These are phyloP conservation scores for Fusarium sp. DNA, from an alignment of 2,329 filamentous ascomycete species.

Conservation along the genomic window DNA sequence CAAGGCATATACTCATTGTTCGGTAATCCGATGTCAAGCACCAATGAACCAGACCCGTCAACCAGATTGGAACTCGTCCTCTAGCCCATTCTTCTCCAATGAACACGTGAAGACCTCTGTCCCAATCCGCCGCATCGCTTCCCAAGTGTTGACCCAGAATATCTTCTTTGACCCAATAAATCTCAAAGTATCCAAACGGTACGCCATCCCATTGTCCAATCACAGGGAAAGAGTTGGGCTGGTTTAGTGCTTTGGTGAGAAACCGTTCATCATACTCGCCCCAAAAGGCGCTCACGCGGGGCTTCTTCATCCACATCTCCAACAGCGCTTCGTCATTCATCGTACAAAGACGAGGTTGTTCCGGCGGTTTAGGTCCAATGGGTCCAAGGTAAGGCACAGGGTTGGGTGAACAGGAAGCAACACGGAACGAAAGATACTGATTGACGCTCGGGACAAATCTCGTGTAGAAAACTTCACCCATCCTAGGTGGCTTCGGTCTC, in stretches of 20 bases:
- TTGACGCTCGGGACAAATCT: constrained; percentile 85
- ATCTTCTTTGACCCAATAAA: constrained; percentile 99
- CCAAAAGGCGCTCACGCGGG: constrained; percentile 89
- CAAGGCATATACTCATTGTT: constrained; percentile 85
- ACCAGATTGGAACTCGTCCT: constrained; percentile 84
- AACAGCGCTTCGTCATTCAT: constrained; percentile 72
- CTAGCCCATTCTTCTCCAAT: constrained; percentile 94
- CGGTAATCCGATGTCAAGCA: constrained; percentile 81
- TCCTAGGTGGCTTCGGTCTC: constrained; percentile 86
- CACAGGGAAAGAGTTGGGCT: constrained; percentile 84
- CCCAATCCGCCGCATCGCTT: constrained; percentile 78
- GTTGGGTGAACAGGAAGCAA: constrained; percentile 76
- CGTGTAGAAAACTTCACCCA: constrained; percentile 92
- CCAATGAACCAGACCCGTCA: constrained; percentile 89
- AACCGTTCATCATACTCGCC: constrained; percentile 75
- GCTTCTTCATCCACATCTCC: constrained; percentile 88
- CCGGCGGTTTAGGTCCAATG: constrained; percentile 56
- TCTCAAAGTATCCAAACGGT: constrained; percentile 96
- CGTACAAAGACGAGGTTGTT: constrained; percentile 56
- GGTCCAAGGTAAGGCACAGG: constrained; percentile 75
- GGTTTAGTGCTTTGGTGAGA: constrained; percentile 72
- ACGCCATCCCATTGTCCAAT: constrained; percentile 95
- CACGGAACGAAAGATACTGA: constrained; percentile 90
- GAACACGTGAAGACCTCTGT: constrained; percentile 88
- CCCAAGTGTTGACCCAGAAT: constrained; percentile 76